These are phyloP conservation scores for Vigna radiata DNA, from an alignment of 306 rosid genomes.

Conservation along the genomic window DNA sequence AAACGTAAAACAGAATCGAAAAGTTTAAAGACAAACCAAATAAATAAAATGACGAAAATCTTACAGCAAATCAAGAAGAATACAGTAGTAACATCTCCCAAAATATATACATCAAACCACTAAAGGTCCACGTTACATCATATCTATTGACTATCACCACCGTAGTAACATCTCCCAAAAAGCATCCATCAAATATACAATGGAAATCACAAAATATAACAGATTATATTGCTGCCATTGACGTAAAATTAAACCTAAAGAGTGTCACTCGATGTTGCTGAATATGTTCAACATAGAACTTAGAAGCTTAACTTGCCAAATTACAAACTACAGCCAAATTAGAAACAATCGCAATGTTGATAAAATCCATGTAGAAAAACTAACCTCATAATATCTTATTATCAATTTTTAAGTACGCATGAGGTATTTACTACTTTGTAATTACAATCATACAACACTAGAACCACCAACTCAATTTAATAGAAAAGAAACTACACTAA, in stretches of 20 bases:
- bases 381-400: not conserved
- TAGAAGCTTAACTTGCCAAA: not conserved
- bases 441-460: not conserved
- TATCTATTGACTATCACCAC: not conserved
- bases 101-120: slow-evolving; percentile 1
- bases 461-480: not conserved
- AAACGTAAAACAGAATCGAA: not conserved
- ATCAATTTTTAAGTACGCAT: not conserved
- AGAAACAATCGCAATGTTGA: not conserved
- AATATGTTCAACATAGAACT: not conserved
- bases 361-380: not conserved
- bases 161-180: not conserved
- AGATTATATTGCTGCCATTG: not conserved
- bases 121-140: not conserved
- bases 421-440: not conserved
- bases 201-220: not conserved
- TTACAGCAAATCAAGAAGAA: not conserved
- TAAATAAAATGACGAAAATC: not conserved
- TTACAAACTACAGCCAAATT: not conserved
- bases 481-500: not conserved
- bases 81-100: no score
- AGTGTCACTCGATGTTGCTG: not conserved
- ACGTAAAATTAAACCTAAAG: not conserved
- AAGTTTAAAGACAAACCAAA: not conserved
- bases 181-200: not conserved